Evolutionary conservation across 2,329 filamentous ascomycete genomes (phyloP), one percentile per base, ranked within the genome.

Genomic region (Neonectria ditissima): DNA sequence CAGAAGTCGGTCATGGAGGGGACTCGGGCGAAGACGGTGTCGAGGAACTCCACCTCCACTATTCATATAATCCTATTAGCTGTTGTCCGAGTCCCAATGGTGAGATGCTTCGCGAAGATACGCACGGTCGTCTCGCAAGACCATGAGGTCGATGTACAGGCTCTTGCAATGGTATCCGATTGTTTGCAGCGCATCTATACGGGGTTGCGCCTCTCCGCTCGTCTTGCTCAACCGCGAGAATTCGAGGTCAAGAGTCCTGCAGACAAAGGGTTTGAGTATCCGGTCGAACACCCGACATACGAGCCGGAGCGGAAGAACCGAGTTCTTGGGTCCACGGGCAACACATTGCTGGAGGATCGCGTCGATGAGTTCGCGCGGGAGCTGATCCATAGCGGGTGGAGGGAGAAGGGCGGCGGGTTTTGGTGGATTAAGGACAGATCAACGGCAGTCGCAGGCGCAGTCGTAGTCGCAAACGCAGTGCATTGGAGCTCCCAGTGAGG

Each of bases 91-190:
- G 20, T 6, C 16, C 39, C 26, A 11, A 8, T 18, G 5, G 20
- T 20, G 8, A 1, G 1, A 48, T 9, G 28, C 5, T 39, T 20
- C 5, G 1, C 11, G 8, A 37, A 22, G 26, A 22, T 5, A 67
- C 80, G 67, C 75, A 85, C 84, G 71, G 56, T 85, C 82, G 69
- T 86, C 84, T 67, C 84, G 80, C 39, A 86, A 73, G 16, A 85
- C 79, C 82, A 84, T 85, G 72, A 86, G 74, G 69, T 87, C 84
- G 51, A 86, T 77, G 62, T 82, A 84, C 5, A 87, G 69, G 30
- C 82, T 80, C 67, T 81, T 81, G 77, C 82, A 84, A n/a, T 83
- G 75, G 30, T 79, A 77, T 2, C 82, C 83, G 53, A 84, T 78
- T 2, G 79, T 80, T 65, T 80, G 77, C n/a, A 86, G 71, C 7